Percentiles rank a stretch among this genome's conserved stretches.
These are phyloP conservation scores for Calonectria fujianensis DNA, from an alignment of 2,329 filamentous ascomycete species.

Conservation along the genomic window DNA sequence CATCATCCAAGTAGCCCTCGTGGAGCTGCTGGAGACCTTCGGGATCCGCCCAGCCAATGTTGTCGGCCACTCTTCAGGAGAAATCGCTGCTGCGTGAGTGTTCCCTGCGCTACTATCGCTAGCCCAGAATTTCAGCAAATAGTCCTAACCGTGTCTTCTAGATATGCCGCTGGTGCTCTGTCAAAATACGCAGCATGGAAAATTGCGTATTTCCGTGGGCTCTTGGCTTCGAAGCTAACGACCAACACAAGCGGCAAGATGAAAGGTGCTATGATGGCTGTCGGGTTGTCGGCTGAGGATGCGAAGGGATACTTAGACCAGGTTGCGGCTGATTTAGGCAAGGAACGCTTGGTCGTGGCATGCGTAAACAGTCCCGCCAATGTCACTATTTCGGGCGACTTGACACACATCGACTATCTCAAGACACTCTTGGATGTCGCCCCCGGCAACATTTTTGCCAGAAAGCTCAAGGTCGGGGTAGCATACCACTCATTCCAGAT, in stretches of 20 bases:
- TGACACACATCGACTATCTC: constrained; percentile 34
- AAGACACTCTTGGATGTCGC: constrained; percentile 31
- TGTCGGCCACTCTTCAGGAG: constrained; percentile 63
- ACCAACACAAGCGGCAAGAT: constrained; percentile 8
- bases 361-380: constrained; percentile 45
- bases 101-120: too few species aligned
- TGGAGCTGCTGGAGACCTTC: constrained; percentile 59
- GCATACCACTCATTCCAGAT: constrained; percentile 72
- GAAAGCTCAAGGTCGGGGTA: constrained; percentile 63
- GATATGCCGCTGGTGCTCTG: neutral
- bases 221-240: constrained; percentile 21
- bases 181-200: constrained; percentile 52
- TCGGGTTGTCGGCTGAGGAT: constrained; percentile 54
- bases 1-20: constrained; percentile 70
- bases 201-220: constrained; percentile 61
- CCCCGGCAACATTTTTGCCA: constrained; percentile 31
- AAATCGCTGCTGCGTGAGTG: constrained; percentile 65
- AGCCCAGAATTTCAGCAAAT: too few species aligned
- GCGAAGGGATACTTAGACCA: constrained; percentile 45
- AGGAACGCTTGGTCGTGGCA: constrained; percentile 30
- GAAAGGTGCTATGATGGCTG: constrained; percentile 59
- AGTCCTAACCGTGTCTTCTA: neutral
- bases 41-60: constrained; percentile 57
- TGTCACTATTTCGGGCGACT: constrained; percentile 43
- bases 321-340: neutral